Percentiles rank a stretch among this genome's conserved stretches.
These are phyloP conservation scores for Pseudogymnoascus sp. DNA, from an alignment of 2,329 filamentous ascomycete species.

Conservation along the genomic window DNA sequence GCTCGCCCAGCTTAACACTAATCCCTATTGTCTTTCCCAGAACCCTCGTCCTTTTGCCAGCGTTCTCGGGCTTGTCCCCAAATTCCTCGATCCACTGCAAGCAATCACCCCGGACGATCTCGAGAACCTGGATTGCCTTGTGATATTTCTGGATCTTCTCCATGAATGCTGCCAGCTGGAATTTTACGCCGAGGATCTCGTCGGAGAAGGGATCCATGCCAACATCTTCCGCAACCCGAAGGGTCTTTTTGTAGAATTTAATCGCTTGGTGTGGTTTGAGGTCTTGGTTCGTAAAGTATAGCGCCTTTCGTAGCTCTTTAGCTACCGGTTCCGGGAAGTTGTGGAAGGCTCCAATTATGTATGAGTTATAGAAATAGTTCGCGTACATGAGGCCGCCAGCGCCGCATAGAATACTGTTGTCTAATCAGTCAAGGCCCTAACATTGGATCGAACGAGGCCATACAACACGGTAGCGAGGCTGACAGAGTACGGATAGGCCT, in stretches of 20 bases:
- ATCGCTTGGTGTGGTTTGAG: slow-evolving; percentile 69
- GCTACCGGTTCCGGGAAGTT: slow-evolving; percentile 63
- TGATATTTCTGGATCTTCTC: slow-evolving; percentile 66
- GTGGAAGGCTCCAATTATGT: slow-evolving; percentile 37
- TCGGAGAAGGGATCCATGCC: slow-evolving; percentile 84
- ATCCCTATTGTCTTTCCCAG: slow-evolving; percentile 68
- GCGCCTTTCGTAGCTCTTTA: slow-evolving; percentile 69
- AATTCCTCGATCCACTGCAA: slow-evolving; percentile 50
- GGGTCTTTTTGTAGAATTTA: slow-evolving; percentile 73
- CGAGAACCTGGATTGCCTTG: slow-evolving; percentile 67
- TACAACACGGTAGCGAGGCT: slow-evolving; percentile 23
- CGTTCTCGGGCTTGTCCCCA: slow-evolving; percentile 41
- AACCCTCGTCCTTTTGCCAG: slow-evolving; percentile 51
- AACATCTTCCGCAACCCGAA: slow-evolving; percentile 63
- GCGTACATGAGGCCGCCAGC: slow-evolving; percentile 21
- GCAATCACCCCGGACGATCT: slow-evolving; percentile 66
- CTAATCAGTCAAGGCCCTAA: neutral
- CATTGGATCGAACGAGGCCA: neutral
- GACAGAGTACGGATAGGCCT: slow-evolving; percentile 24
- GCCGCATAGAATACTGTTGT: slow-evolving; percentile 23
- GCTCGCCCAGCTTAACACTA: slow-evolving; percentile 73
- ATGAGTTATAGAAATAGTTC: slow-evolving; percentile 27
- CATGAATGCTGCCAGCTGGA: slow-evolving; percentile 71
- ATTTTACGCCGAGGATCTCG: slow-evolving; percentile 81
- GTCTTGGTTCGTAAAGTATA: slow-evolving; percentile 77